Base-by-base conservation (phyloP, 2,329 filamentous ascomycete species). In the Harringtonia aguacate region DNA sequence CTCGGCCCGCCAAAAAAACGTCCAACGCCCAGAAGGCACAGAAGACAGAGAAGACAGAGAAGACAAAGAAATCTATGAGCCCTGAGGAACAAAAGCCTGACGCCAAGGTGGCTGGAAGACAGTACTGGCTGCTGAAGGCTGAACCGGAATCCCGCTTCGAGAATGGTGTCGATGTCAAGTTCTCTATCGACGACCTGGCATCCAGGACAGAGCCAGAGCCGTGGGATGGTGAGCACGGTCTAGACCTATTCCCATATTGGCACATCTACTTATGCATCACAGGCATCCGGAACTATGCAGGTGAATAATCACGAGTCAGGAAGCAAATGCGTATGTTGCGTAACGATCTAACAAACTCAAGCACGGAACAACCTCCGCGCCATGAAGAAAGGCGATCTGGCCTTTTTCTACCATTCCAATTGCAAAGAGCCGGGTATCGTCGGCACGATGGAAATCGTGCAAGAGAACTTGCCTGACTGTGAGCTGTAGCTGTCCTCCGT, bases 321-420 rank as follows among this genome's bases (percentile, higher is more conserved):
- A 17, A n/a, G 10, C 27, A 14, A 39, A 39, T 10, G 24, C 14
- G 22, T 10, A 13, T 4, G 15, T 4, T 17, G 17, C 15, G 6
- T 17, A 4, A 15, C 12, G 10, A 21, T 24, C 6, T 29, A 8
- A 31, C 36, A 35, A 44, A 12, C 34, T 15, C 8, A 35, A 63
- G 90, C 90, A 8, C 79, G 86, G 22, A 97, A 95, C 57, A 87
- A 95, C 59, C 81, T 98, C 65, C 78, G 86, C 27, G 77, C 79
- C 9, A 98, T 98, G 92, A 88, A 86, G 55, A 79, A 81, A 45
- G 89, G 89, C 41, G 92, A 98, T 58, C 71, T 89, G 28, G 89
- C 88, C 22, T 97, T 98, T 66, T 97, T 98, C 67, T 97, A 97
- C 59, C 90, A 95, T 63, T 94, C 86, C 38, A 94, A 92, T 56